Evolutionary conservation across 768 basidiomycete species (phyloP), one percentile per base, ranked within the genome.

Genomic region (Suillus lakei): DNA sequence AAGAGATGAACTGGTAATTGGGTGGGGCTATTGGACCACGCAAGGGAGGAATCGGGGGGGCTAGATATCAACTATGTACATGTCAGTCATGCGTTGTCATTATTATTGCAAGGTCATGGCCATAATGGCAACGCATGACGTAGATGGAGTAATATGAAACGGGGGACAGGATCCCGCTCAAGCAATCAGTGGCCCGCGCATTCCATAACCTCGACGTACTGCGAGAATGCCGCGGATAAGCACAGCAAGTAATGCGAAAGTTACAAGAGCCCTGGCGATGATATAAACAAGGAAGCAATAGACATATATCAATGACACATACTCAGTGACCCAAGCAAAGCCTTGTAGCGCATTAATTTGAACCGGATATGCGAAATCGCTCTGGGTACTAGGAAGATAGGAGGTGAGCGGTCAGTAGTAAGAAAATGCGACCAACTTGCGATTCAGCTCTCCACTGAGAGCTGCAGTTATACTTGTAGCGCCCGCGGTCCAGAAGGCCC

Each of bases 301-400:
- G 5, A 8, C 16, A 44, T 32, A 48, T 28, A 5, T 26, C 38
- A 21, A 34, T 54, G 60, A 60, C 15, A 77, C 86, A 67, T 68
- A 91, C 91, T 88, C 91, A 68, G 85, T 84, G 13, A 90, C 71
- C 92, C 92, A 94, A 9, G 90, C 86, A 70, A 93, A 93, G 28
- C 79, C 92, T 71, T 89, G 84, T 1, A 91, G 76, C 4, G 92
- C 91, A 60, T 92, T 93, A 39, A 93, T 78, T 71, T 94, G 92
- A 38, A 85, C 85, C 70, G 91, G 93, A 67, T 92, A 92, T 13
- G 80, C 77, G 67, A 86, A 85, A 13, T 72, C 66, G 21, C 76
- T 76, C 68, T 86, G 79, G 18, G 79, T 83, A 58, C 80, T 79
- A 58, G 13, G 21, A 34, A 13, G 21, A 59, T 53, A 21, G 36